A percentile compares a stretch with the other conserved stretches of the same genome.
Conservation (phyloP, 371 early-diverging fungal species). For the Lichtheimia ornata region DNA sequence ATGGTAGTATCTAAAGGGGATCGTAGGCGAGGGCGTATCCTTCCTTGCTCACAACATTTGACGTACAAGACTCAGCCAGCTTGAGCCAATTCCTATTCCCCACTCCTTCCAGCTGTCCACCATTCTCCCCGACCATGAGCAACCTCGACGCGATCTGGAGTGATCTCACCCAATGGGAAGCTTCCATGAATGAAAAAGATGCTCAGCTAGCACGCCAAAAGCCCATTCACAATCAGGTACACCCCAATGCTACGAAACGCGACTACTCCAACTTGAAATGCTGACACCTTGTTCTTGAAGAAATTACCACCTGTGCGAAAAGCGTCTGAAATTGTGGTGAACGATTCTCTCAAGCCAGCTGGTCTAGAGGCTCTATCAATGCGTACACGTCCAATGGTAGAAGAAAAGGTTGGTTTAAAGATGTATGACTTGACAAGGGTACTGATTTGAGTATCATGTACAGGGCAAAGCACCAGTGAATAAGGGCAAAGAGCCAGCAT, state of each 20-base stretch:
- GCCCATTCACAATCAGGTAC: constrained; percentile 5
- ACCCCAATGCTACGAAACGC: too few relatives aligned
- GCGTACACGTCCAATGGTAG: not conserved
- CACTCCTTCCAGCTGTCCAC: not conserved
- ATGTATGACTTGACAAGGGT: not conserved
- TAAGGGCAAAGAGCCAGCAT: not conserved
- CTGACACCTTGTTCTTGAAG: not conserved
- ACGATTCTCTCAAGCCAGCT: not conserved
- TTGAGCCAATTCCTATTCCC: not conserved
- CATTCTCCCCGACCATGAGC: not conserved
- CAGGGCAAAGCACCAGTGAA: not conserved
- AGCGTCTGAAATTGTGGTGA: not conserved
- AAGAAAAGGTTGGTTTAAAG: not conserved
- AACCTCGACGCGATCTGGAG: not conserved
- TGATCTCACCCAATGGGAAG: constrained; percentile 3
- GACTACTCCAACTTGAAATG: too few relatives aligned
- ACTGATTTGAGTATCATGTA: not conserved
- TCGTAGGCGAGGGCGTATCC: too few relatives aligned
- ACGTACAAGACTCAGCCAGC: not conserved
- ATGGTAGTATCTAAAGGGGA: too few relatives aligned
- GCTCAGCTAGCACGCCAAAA: constrained; percentile 4
- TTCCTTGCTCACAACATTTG: too few relatives aligned
- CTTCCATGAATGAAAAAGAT: constrained; percentile 3
- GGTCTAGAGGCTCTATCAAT: not conserved
- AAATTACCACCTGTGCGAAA: constrained; percentile 7